phyloP scores from a whole-genome alignment of 1,139 yeast species.

The Blastobotrys persicus region DNA sequence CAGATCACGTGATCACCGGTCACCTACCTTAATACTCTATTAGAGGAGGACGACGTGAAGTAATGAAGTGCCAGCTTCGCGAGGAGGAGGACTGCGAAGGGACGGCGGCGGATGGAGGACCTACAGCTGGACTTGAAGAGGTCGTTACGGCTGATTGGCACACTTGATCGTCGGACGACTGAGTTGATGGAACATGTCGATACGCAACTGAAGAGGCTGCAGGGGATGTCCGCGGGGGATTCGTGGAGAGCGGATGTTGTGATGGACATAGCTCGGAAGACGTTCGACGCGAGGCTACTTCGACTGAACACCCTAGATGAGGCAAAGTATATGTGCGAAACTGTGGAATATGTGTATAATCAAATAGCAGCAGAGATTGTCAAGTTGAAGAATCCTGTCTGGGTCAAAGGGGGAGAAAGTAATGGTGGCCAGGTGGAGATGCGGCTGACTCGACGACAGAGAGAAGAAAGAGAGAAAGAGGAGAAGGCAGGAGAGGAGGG shows the following conservation, averaged over 20 bases:
- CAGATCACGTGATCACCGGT: not conserved
- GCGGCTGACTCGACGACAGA: conserved; percentile 1
- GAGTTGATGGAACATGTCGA: not conserved
- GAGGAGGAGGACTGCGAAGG: not conserved
- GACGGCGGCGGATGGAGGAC: conserved; percentile 13
- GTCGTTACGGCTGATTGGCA: conserved; percentile 11
- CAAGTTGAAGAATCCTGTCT: conserved; percentile 6
- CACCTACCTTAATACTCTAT: too few relatives aligned
- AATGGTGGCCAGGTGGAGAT: conserved; percentile 7
- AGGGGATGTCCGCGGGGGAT: conserved; percentile 9
- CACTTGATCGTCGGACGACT: conserved; percentile 7
- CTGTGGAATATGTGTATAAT: conserved; percentile 7
- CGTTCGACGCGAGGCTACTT: not conserved
- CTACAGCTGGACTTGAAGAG: conserved; percentile 9
- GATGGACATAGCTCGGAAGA: not conserved
- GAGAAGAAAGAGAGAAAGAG: not conserved
- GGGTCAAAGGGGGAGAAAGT: not conserved
- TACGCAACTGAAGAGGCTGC: conserved; percentile 10
- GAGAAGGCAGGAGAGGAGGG: not conserved
- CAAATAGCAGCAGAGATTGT: conserved; percentile 3
- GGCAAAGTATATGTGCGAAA: conserved; percentile 5
- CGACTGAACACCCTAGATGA: conserved; percentile 13
- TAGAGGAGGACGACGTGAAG: not conserved
- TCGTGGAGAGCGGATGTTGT: not conserved
- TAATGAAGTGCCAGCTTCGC: too few relatives aligned